Evolutionary conservation across 2,329 filamentous ascomycete species (phyloP).

Genomic region (Pseudogymnoascus sp.): DNA sequence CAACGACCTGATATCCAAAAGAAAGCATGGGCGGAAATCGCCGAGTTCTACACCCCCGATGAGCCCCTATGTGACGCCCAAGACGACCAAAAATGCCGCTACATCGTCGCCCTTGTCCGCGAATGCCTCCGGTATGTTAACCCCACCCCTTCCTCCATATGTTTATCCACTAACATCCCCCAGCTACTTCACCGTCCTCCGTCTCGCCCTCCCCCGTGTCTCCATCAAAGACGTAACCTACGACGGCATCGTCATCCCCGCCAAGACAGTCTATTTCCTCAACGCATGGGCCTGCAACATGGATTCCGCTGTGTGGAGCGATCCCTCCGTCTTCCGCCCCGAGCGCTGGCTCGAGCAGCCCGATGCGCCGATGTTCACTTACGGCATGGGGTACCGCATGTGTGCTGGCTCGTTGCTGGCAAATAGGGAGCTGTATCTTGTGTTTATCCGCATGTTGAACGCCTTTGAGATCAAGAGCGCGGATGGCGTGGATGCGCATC

Average conservation of each 20-base stretch:
- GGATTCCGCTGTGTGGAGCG: slow-evolving; percentile 52
- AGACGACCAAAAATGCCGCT: slow-evolving; percentile 59
- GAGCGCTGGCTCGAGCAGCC: slow-evolving; percentile 59
- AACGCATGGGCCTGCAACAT: slow-evolving; percentile 66
- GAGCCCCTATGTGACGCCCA: slow-evolving; percentile 53
- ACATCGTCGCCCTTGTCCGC: slow-evolving; percentile 56
- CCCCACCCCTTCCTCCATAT: neutral
- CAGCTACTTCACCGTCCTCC: slow-evolving; percentile 56
- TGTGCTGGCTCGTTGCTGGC: slow-evolving; percentile 58
- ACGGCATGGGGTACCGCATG: slow-evolving; percentile 62
- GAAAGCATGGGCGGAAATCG: slow-evolving; percentile 52
- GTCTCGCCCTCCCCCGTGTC: slow-evolving; percentile 55
- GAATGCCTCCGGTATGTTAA: slow-evolving; percentile 49
- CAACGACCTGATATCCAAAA: slow-evolving; percentile 56
- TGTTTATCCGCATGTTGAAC: slow-evolving; percentile 56
- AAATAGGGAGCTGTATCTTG: slow-evolving; percentile 59
- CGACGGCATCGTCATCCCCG: slow-evolving; percentile 51
- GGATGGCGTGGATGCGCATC: slow-evolving; percentile 52
- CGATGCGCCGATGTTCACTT: slow-evolving; percentile 55
- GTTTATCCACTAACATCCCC: slow-evolving; percentile 14
- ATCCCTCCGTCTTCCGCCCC: slow-evolving; percentile 53
- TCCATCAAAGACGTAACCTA: slow-evolving; percentile 56
- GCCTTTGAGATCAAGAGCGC: slow-evolving; percentile 53
- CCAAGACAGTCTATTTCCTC: slow-evolving; percentile 57
- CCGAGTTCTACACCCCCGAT: slow-evolving; percentile 44